Evolutionary conservation across 176 grass and related monocot species (phyloP).

Genomic region (Pharus latifolius): DNA sequence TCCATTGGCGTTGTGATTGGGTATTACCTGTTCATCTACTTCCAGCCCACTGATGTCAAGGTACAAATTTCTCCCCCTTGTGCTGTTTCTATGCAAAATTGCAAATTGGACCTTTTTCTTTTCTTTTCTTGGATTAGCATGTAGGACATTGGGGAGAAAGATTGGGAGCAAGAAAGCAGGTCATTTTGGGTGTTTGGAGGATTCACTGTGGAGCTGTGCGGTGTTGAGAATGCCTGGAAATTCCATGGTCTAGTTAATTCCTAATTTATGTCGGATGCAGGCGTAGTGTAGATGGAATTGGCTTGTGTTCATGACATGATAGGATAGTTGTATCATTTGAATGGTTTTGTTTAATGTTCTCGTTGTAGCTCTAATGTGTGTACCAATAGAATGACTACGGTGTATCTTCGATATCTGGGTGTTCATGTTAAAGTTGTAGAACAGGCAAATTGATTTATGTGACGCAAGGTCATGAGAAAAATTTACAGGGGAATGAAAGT

Average conservation of each 20-base stretch:
- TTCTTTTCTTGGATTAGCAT: background rate
- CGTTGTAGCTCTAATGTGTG: too few species aligned
- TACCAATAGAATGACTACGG: too few species aligned
- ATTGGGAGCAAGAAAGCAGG: background rate
- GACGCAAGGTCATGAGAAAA: background rate
- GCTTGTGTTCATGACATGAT: background rate
- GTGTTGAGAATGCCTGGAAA: background rate
- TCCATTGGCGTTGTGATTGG: conserved; percentile 46
- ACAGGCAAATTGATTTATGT: background rate
- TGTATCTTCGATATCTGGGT: too few species aligned
- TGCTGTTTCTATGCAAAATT: background rate
- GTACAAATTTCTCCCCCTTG: conserved; percentile 20
- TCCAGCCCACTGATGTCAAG: conserved; percentile 68
- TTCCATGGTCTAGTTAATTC: background rate
- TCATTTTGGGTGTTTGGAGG: background rate
- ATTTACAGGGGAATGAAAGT: too few species aligned
- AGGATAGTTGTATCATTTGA: background rate
- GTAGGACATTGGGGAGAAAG: background rate
- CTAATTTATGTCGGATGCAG: background rate
- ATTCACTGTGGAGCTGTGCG: background rate
- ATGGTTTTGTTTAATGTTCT: background rate
- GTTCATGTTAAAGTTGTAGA: too few species aligned
- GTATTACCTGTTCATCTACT: conserved; percentile 78
- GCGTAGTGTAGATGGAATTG: background rate
- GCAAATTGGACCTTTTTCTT: background rate